These are phyloP conservation scores for Bocquillonia castaneifolia DNA, from an alignment of 441 rosid genomes.

Conservation along the genomic window DNA sequence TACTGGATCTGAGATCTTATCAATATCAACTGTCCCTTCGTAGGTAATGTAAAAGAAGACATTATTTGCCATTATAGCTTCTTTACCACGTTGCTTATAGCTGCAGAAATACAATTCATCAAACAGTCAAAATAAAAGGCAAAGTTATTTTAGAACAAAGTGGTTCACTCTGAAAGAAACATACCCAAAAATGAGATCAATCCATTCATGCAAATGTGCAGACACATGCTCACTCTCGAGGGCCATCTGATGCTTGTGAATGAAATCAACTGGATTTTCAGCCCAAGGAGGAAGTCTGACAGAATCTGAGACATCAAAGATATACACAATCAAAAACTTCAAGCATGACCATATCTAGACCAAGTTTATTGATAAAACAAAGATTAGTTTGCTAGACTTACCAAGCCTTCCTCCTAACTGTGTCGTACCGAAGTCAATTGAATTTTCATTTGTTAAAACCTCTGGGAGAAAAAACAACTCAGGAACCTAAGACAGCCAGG, in stretches of 20 bases:
- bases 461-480: slow-evolving; percentile 98
- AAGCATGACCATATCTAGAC: neutral
- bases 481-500: slow-evolving; percentile 63
- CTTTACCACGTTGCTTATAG: slow-evolving; percentile 98
- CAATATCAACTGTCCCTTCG: slow-evolving; percentile 94
- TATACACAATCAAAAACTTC: slow-evolving; percentile 1
- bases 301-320: slow-evolving; percentile 53
- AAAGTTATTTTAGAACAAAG: neutral
- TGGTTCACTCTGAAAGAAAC: slow-evolving; percentile 24
- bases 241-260: slow-evolving; percentile 91
- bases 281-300: slow-evolving; percentile 99
- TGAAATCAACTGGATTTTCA: slow-evolving; percentile 85
- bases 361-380: neutral
- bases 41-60: slow-evolving; percentile 98
- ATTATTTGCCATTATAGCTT: slow-evolving; percentile 90
- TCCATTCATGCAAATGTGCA: slow-evolving; percentile 96
- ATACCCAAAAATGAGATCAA: slow-evolving; percentile 97
- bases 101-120: slow-evolving; percentile 43
- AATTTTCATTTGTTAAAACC: slow-evolving; percentile 83
- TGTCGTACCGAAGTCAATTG: slow-evolving; percentile 82
- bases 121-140: slow-evolving; percentile 4
- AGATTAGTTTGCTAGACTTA: slow-evolving; percentile 34
- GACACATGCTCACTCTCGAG: slow-evolving; percentile 98
- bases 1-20: slow-evolving; percentile 88
- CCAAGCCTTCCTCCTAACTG: slow-evolving; percentile 92